These are phyloP conservation scores for Trichoderma koningiopsis DNA, from an alignment of 2,329 filamentous ascomycete species.

Conservation along the genomic window DNA sequence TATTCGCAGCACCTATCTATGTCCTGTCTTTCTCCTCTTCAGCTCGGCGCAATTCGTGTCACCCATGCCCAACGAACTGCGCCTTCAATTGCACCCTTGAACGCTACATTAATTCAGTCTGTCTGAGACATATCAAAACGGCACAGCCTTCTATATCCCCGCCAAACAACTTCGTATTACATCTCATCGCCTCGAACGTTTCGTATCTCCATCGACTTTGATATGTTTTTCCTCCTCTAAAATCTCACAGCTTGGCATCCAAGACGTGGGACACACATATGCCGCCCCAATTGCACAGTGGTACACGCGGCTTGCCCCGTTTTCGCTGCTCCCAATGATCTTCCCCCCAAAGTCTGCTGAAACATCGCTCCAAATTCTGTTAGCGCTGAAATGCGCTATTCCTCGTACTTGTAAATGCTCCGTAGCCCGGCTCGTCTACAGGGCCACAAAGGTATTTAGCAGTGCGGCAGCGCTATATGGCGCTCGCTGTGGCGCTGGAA, in stretches of 20 bases:
- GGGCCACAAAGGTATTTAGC: not conserved
- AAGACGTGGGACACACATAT: not conserved
- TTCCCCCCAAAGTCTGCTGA: not conserved
- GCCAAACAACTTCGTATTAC: not conserved
- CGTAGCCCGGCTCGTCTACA: constrained; percentile 1
- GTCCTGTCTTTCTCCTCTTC: not conserved
- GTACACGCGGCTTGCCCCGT: constrained; percentile 12
- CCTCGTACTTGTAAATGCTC: not conserved
- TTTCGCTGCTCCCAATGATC: not conserved
- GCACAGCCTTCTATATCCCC: constrained; percentile 1
- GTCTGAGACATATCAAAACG: not conserved
- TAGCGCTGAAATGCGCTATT: constrained; percentile 11
- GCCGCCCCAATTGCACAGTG: not conserved
- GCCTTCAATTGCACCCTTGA: not conserved
- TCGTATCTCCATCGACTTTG: not conserved
- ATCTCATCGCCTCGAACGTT: constrained; percentile 4
- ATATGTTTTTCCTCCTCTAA: not conserved
- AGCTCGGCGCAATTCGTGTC: not conserved
- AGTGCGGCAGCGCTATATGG: not conserved
- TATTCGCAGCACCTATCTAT: no score
- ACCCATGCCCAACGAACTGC: not conserved
- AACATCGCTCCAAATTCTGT: not conserved
- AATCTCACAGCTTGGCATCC: not conserved
- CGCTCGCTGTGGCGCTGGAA: constrained; percentile 4
- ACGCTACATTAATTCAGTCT: not conserved